Conservation (phyloP, 192 early-diverging fungal genomes). For the Haplosporangium gracile region DNA sequence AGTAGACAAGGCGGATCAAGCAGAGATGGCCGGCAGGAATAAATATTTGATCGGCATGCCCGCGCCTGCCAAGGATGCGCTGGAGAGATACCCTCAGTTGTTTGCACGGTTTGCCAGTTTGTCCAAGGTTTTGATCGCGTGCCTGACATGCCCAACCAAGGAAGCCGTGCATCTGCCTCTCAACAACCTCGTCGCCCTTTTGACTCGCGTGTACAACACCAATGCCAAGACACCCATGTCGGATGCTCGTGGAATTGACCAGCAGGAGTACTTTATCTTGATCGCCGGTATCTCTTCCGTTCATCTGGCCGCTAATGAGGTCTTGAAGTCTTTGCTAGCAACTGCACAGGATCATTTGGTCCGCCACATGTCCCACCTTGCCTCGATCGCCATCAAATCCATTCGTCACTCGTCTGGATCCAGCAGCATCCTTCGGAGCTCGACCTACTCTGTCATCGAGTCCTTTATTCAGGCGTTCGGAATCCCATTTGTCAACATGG, state of each 20-base stretch:
- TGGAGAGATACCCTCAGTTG: slow-evolving; percentile 25
- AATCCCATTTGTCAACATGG: slow-evolving; percentile 58
- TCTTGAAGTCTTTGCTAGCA: slow-evolving; percentile 58
- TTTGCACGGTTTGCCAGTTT: slow-evolving; percentile 38
- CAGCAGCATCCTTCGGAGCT: slow-evolving; percentile 50
- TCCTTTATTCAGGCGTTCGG: slow-evolving; percentile 63
- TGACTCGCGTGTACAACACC: slow-evolving; percentile 63
- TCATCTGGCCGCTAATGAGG: slow-evolving; percentile 55
- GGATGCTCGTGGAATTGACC: slow-evolving; percentile 56
- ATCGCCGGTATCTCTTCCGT: slow-evolving; percentile 62
- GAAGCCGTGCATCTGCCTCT: slow-evolving; percentile 63
- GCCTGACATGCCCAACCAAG: slow-evolving; percentile 56
- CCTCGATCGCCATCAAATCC: slow-evolving; percentile 44
- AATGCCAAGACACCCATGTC: slow-evolving; percentile 54
- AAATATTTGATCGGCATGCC: slow-evolving; percentile 61
- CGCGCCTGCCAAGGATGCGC: slow-evolving; percentile 52
- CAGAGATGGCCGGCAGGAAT: slow-evolving; percentile 52
- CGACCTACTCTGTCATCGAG: slow-evolving; percentile 57
- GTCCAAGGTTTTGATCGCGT: slow-evolving; percentile 22
- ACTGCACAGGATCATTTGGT: slow-evolving; percentile 44
- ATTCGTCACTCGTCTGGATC: slow-evolving; percentile 38
- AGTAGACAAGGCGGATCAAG: slow-evolving; percentile 37
- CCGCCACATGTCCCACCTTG: slow-evolving; percentile 45
- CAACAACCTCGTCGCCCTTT: slow-evolving; percentile 61
- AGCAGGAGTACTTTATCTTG: slow-evolving; percentile 60